Evolutionary conservation across 2,329 filamentous ascomycete species (phyloP).

Genomic region (Alternaria brassicae): DNA sequence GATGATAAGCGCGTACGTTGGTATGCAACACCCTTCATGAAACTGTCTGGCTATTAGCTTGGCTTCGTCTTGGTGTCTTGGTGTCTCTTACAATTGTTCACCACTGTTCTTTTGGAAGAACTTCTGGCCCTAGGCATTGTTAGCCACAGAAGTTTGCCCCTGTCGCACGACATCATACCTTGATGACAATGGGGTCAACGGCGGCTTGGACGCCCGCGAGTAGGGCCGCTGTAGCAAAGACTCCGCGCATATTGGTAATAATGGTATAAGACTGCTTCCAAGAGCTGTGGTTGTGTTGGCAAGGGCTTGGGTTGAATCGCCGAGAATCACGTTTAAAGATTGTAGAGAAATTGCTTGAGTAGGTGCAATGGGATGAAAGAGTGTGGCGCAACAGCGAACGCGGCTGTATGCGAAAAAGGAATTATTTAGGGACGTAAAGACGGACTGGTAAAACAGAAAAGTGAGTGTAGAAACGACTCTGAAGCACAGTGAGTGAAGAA

Average conservation of each 20-base stretch:
- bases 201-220: conserved; percentile 62
- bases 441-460: conserved; percentile 41
- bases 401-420: conserved; percentile 24
- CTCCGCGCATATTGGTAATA: conserved; percentile 61
- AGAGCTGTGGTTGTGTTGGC: conserved; percentile 36
- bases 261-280: conserved; percentile 30
- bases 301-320: conserved; percentile 34
- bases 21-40: conserved; percentile 93
- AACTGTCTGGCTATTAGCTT: conserved; percentile 56
- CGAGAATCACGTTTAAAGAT: conserved; percentile 27
- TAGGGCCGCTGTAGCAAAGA: conserved; percentile 59
- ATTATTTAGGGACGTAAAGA: conserved; percentile 39
- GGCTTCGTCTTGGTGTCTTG: conserved; percentile 1
- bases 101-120: conserved; percentile 89
- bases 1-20: conserved; percentile 61
- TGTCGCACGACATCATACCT: conserved; percentile 58
- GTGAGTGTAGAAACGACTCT: conserved; percentile 40
- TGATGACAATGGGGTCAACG: conserved; percentile 71
- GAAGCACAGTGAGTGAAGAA: conserved; percentile 44
- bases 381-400: conserved; percentile 35
- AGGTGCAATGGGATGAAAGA: conserved; percentile 25
- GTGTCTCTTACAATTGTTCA: conserved; percentile 64
- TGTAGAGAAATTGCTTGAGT: conserved; percentile 18
- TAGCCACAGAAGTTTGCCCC: conserved; percentile 12
- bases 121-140: conserved; percentile 69